phyloP scores from a whole-genome alignment of 129 eudicot genomes.

The Flaveria linearis region DNA sequence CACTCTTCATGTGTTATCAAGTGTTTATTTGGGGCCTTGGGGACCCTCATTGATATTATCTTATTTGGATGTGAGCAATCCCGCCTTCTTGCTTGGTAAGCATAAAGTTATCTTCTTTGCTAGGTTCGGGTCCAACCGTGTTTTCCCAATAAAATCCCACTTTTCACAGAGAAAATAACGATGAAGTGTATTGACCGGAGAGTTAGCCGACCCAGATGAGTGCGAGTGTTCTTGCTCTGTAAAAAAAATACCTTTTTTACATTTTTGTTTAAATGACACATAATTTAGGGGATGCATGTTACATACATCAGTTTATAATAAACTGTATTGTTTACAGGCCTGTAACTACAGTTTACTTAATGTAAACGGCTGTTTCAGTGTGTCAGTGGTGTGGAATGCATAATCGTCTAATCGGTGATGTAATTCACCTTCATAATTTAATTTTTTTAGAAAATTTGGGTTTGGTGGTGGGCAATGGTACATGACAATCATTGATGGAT shows the following conservation, averaged over 20 bases:
- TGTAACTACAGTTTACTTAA: too few species aligned
- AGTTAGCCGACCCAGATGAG: neutral
- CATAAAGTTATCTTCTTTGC: neutral
- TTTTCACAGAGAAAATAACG: neutral
- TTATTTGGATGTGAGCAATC: neutral
- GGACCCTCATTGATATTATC: neutral
- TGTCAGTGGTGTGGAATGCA: too few species aligned
- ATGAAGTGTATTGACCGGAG: neutral
- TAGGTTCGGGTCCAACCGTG: neutral
- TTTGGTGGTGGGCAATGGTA: slow-evolving; percentile 23
- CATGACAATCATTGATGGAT: slow-evolving; percentile 35
- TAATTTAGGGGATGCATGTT: too few species aligned
- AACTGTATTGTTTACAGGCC: too few species aligned
- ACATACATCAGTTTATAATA: too few species aligned
- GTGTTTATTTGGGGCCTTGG: neutral
- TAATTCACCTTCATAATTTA: neutral
- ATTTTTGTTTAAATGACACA: neutral
- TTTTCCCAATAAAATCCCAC: neutral
- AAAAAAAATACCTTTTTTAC: neutral
- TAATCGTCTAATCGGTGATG: too few species aligned
- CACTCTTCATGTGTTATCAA: slow-evolving; percentile 5
- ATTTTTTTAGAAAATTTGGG: neutral
- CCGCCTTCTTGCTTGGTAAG: too few species aligned
- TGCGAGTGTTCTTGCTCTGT: neutral
- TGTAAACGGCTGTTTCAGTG: too few species aligned